Conservation (phyloP, 208 protist species). For the Acanthamoeba sp. region DNA sequence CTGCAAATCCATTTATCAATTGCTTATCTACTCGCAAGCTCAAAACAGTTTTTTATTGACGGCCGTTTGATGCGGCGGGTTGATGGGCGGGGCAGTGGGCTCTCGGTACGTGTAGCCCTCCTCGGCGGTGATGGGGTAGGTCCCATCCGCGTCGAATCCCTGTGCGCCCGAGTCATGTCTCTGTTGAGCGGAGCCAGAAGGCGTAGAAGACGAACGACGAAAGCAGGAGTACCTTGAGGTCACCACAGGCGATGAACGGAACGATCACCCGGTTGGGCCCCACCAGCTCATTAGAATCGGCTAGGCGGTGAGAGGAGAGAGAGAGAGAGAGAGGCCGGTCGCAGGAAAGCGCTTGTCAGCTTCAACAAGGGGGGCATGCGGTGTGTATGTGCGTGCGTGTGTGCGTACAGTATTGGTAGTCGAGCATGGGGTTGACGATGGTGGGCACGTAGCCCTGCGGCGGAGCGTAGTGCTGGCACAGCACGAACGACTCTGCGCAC, state of each 20-base stretch:
- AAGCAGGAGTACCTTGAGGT: conserved; percentile 88
- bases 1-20: too few species aligned
- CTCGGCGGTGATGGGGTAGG: background rate
- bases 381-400: background rate
- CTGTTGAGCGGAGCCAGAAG: too few species aligned
- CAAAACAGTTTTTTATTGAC: conserved; percentile 32
- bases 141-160: conserved; percentile 16
- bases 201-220: too few species aligned
- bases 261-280: conserved; percentile 89
- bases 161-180: too few species aligned
- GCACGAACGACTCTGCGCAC: conserved; percentile 94
- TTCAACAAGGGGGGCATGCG: too few species aligned
- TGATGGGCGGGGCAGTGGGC: background rate
- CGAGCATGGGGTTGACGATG: conserved; percentile 86
- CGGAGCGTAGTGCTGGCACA: conserved; percentile 95
- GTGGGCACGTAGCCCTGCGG: conserved; percentile 91
- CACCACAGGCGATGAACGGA: conserved; percentile 98
- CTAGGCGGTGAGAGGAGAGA: conserved; percentile 35
- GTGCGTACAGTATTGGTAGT: conserved; percentile 77
- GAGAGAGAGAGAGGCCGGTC: conserved; percentile 77
- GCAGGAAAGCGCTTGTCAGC: too few species aligned
- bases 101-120: conserved; percentile 29
- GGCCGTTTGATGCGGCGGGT: conserved; percentile 25
- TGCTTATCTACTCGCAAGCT: too few species aligned
- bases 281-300: conserved; percentile 47